Evolutionary conservation across 164 flowering plant genomes (phyloP).

Genomic region (Liquidambar formosana): DNA sequence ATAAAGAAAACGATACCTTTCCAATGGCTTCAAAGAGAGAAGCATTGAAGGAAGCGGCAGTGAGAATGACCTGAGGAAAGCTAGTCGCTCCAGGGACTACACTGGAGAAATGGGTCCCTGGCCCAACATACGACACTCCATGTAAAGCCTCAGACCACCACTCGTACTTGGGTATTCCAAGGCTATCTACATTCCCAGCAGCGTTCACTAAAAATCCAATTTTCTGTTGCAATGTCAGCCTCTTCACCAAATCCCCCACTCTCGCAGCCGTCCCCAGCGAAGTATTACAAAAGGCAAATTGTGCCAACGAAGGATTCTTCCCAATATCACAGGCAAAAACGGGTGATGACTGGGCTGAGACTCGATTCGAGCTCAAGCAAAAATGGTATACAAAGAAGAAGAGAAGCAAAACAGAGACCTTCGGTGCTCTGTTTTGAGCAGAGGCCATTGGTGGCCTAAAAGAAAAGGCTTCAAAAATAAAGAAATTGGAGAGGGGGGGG

Average conservation of each 20-base stretch:
- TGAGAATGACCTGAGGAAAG: conserved; percentile 82
- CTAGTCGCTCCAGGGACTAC: conserved; percentile 90
- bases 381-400: not conserved
- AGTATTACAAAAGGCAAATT: conserved; percentile 61
- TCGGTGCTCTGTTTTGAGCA: conserved; percentile 27
- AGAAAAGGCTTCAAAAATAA: not conserved
- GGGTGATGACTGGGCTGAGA: conserved; percentile 34
- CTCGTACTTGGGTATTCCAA: conserved; percentile 85
- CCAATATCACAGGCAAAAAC: conserved; percentile 72
- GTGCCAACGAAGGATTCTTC: conserved; percentile 41
- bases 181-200: conserved; percentile 60
- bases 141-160: conserved; percentile 99
- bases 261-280: conserved; percentile 42
- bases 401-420: conserved; percentile 36
- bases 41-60: conserved; percentile 85
- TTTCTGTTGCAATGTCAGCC: conserved; percentile 88
- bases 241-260: conserved; percentile 71
- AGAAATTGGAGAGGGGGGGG: not conserved
- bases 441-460: not conserved
- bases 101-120: conserved; percentile 67
- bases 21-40: conserved; percentile 84
- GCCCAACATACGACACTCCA: conserved; percentile 86
- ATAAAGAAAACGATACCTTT: conserved; percentile 46
- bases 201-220: conserved; percentile 53
- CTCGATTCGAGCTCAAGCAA: conserved; percentile 6